Conservation (phyloP, 805 yeast species). For the Suhomyces sp. region DNA sequence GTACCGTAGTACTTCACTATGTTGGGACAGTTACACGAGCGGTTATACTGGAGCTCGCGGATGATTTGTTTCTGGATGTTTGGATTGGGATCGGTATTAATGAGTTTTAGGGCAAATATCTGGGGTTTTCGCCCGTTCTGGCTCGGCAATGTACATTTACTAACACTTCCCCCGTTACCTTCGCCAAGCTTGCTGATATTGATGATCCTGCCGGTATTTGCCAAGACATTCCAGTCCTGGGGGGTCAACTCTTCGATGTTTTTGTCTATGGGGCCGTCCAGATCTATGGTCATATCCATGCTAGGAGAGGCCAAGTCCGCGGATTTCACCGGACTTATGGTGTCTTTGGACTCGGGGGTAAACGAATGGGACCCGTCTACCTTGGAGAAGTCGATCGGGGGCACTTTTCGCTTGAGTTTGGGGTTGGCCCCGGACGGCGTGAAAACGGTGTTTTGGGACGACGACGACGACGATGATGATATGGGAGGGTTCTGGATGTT, state of each 20-base stretch:
- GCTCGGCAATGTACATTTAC: slow-evolving; percentile 61
- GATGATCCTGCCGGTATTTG: slow-evolving; percentile 56
- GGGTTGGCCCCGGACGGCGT: slow-evolving; percentile 6
- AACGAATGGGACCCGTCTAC: slow-evolving; percentile 14
- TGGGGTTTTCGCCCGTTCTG: slow-evolving; percentile 37
- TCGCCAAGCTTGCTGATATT: slow-evolving; percentile 80
- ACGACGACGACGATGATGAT: slow-evolving; percentile 2
- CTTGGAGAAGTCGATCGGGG: slow-evolving; percentile 40
- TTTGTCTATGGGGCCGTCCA: slow-evolving; percentile 4
- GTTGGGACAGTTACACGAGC: slow-evolving; percentile 74
- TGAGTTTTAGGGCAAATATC: slow-evolving; percentile 79
- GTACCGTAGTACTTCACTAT: slow-evolving; percentile 94
- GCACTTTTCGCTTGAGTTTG: slow-evolving; percentile 34
- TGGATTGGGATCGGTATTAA: slow-evolving; percentile 74
- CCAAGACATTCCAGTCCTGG: slow-evolving; percentile 68
- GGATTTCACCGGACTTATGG: background rate
- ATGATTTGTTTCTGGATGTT: slow-evolving; percentile 86
- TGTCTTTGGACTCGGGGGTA: background rate
- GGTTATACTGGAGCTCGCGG: slow-evolving; percentile 85
- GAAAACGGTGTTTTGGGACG: slow-evolving; percentile 3
- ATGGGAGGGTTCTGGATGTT: background rate
- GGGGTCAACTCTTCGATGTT: slow-evolving; percentile 57
- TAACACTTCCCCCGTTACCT: slow-evolving; percentile 91
- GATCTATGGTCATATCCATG: background rate
- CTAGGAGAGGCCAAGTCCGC: background rate